Evolutionary conservation across 2,329 filamentous ascomycete species (phyloP), one percentile per base, ranked within the genome.

Genomic region (Aspergillus ochraceoroseus): DNA sequence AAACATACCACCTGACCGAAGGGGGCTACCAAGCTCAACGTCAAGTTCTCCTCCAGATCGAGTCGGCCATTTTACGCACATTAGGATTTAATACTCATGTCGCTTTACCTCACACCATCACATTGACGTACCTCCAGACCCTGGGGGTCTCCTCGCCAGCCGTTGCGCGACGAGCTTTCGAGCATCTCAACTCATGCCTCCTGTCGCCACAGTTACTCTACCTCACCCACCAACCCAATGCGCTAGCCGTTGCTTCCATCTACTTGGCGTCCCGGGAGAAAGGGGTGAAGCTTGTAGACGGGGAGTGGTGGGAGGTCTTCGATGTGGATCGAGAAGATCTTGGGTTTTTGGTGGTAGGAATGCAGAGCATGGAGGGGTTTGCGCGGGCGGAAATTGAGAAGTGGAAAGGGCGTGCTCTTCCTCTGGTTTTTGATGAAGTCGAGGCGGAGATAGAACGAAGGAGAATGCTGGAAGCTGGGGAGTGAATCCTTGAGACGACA

Each of bases 231-330:
- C 92, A 96, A 61, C 90, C 92, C 1, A 77, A 84, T 47, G 79
- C 82, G 15, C 71, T 98, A 7, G 90, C 92, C 3, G 87, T 87
- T 2, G 86, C 89, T 1, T 87, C 89, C 1, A 84, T 95, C 20
- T 98, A 96, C 61, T 78, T 87, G n/a, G 86, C 90, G 0, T 85
- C 87, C 1, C 76, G 82, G 30, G 88, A 96, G 51, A 63, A 78
- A 1, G 81, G 76, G 0, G 78, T 85, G 8, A 88, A 86, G 62
- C 74, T 95, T 66, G 87, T 90, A 0, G 84, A 85, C 48, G 79
- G 77, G 32, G 82, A 87, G 48, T 98, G 92, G 92, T 98, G 92
- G 92, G 89, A 95, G 64, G 87, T 96, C 0, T 96, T 96, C 62
- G 92, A 98, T 64, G 86, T 92, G 5, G 89, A 95, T 56, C 75